Evolutionary conservation across 1,284 basidiomycete species (phyloP), one percentile per base, ranked within the genome.

Genomic region (Pascua guehoae): DNA sequence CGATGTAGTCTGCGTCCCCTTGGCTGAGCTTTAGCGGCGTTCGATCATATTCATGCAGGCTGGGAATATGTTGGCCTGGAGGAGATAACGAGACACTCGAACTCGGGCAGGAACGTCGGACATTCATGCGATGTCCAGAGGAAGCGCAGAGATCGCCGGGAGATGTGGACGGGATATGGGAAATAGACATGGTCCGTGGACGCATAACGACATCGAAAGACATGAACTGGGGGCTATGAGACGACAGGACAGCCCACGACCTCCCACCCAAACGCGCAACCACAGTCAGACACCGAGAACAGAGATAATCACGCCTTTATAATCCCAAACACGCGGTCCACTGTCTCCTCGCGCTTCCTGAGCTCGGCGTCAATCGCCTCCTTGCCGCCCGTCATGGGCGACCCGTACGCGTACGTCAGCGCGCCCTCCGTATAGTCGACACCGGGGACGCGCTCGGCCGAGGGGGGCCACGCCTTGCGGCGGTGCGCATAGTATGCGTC

Each of bases 401-500:
- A 57, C 18, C 65, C 65, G 37, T 46, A 66, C 12, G 51, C 57
- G 51, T 64, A 66, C 5, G 59, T 65, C n/a, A 66, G 52, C 8
- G 64, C 67, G 17, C 68, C 69, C 44, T 68, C 63, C 12, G 62
- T 60, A 54, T 74, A 74, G 50, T 71, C 65, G 32, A 68, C 56
- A 36, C 67, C 69, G 2, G 66, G 57, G 17, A 63, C 49, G 12
- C 72, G 62, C 54, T 74, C 70, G 12, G 49, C 54, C 1, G 69
- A 72, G 1, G 71, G 70, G 2, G 72, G 65, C 72, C 72, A 74
- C 8, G 63, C 56, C 49, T 61, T 56, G 42, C 69, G 55, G 10
- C 72, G 63, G 54, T 74, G 69, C 4, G 56, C 64, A 45, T 74
- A 74, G 65, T 74, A 74, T 4, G 52, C 47, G 50, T 63, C 66